Conservation (phyloP, 768 basidiomycete genomes). For the Podaxis sp. region DNA sequence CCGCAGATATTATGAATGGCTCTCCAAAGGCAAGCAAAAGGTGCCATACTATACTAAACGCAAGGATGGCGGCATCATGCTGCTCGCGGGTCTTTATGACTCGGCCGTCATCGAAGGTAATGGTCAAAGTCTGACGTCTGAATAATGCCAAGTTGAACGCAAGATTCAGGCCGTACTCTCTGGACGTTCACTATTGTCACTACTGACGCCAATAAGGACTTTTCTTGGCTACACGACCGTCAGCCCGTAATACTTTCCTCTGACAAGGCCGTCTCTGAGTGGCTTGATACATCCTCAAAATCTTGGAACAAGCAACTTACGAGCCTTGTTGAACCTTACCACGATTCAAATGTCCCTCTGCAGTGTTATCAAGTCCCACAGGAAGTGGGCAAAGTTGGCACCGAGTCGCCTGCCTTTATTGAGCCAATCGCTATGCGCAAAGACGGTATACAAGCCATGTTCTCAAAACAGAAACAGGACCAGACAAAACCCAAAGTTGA, state of each 20-base stretch:
- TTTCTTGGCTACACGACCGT: slow-evolving; percentile 89
- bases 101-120: slow-evolving; percentile 60
- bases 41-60: slow-evolving; percentile 79
- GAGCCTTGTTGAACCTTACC: slow-evolving; percentile 57
- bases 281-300: slow-evolving; percentile 76
- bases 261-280: slow-evolving; percentile 53
- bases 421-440: slow-evolving; percentile 73
- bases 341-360: slow-evolving; percentile 43
- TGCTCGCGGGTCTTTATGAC: slow-evolving; percentile 89
- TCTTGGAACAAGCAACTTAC: slow-evolving; percentile 60
- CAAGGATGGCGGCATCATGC: slow-evolving; percentile 60
- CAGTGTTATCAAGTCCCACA: slow-evolving; percentile 84
- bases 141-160: not conserved
- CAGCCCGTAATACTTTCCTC: slow-evolving; percentile 77
- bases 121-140: not conserved
- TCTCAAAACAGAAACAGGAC: slow-evolving; percentile 51
- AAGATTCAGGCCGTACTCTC: slow-evolving; percentile 43
- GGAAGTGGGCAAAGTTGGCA: slow-evolving; percentile 89
- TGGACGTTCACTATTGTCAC: slow-evolving; percentile 93
- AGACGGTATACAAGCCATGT: slow-evolving; percentile 85
- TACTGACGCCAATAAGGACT: slow-evolving; percentile 61
- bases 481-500: not conserved
- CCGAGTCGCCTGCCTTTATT: slow-evolving; percentile 77
- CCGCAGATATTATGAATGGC: slow-evolving; percentile 90
- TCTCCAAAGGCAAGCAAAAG: slow-evolving; percentile 75